A percentile compares a stretch with the other conserved stretches of the same genome.
Evolutionary conservation across 2,329 filamentous ascomycete genomes (phyloP).

Genomic region (Ophiognomonia clavigignenti-juglandacearum): DNA sequence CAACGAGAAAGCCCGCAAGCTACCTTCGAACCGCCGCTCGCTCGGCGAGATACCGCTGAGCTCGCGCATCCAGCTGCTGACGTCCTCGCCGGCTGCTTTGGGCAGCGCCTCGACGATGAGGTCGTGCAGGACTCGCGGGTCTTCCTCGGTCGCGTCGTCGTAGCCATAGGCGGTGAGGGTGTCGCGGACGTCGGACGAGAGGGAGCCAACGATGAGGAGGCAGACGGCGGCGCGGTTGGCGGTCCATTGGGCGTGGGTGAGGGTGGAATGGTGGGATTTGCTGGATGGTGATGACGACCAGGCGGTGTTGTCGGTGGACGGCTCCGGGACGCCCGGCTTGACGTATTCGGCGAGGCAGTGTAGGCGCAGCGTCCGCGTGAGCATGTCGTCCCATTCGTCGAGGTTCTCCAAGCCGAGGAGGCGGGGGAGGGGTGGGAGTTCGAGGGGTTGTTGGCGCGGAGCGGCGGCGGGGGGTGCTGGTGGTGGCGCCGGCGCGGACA

Average conservation of each 20-base stretch:
- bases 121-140: conserved; percentile 11
- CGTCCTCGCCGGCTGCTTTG: conserved; percentile 10
- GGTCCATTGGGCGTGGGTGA: conserved; percentile 8
- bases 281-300: not conserved
- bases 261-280: too few species aligned
- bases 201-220: conserved; percentile 14
- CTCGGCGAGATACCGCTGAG: conserved; percentile 8
- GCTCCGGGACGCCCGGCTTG: conserved; percentile 12
- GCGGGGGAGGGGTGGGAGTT: conserved; percentile 9
- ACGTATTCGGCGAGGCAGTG: conserved; percentile 11
- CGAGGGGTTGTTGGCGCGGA: conserved; percentile 1
- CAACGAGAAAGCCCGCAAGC: conserved; percentile 11
- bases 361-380: conserved; percentile 9
- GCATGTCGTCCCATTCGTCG: conserved; percentile 15
- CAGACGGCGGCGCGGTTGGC: conserved; percentile 11
- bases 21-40: conserved; percentile 12
- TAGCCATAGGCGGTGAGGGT: conserved; percentile 14
- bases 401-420: conserved; percentile 14
- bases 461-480: not conserved
- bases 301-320: conserved; percentile 1
- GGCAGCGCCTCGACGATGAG: conserved; percentile 13
- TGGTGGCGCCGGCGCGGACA: too few species aligned
- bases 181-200: conserved; percentile 14
- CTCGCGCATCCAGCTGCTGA: conserved; percentile 11
- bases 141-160: conserved; percentile 11